Evolutionary conservation across 2,329 filamentous ascomycete genomes (phyloP).

Genomic region (Leptographium procerum): DNA sequence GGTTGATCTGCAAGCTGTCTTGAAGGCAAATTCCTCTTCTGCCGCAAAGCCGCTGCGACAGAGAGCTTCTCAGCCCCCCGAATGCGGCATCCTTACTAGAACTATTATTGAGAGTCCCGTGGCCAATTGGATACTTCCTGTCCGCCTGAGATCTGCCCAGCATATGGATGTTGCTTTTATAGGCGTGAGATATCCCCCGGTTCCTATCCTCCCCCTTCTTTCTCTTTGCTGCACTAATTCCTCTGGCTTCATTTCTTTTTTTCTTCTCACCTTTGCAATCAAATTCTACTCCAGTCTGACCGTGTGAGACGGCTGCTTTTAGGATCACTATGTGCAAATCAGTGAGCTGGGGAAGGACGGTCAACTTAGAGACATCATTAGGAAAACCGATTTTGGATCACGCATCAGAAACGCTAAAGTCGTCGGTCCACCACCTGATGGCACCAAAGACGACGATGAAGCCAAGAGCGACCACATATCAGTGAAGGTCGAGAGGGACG

Average conservation of each 20-base stretch:
- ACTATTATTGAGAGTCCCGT: conserved; percentile 69
- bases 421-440: conserved; percentile 45
- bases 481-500: conserved; percentile 6
- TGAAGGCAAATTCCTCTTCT: conserved; percentile 23
- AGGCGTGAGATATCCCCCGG: conserved; percentile 43
- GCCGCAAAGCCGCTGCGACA: conserved; percentile 20
- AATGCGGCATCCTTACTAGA: conserved; percentile 62
- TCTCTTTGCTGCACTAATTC: neutral
- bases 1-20: conserved; percentile 31
- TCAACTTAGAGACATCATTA: conserved; percentile 63
- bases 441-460: conserved; percentile 19
- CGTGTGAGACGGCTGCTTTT: neutral
- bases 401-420: conserved; percentile 70
- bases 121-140: conserved; percentile 66
- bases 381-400: conserved; percentile 66
- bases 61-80: conserved; percentile 30
- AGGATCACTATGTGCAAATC: conserved; percentile 73
- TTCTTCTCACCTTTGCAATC: neutral
- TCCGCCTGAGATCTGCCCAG: conserved; percentile 56
- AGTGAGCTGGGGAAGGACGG: conserved; percentile 60
- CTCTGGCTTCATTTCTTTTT: neutral
- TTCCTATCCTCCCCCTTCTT: neutral
- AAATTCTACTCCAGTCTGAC: neutral
- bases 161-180: conserved; percentile 81
- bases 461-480: neutral